Base-by-base conservation (phyloP, 768 basidiomycete genomes). In the Roridomyces roridus region DNA sequence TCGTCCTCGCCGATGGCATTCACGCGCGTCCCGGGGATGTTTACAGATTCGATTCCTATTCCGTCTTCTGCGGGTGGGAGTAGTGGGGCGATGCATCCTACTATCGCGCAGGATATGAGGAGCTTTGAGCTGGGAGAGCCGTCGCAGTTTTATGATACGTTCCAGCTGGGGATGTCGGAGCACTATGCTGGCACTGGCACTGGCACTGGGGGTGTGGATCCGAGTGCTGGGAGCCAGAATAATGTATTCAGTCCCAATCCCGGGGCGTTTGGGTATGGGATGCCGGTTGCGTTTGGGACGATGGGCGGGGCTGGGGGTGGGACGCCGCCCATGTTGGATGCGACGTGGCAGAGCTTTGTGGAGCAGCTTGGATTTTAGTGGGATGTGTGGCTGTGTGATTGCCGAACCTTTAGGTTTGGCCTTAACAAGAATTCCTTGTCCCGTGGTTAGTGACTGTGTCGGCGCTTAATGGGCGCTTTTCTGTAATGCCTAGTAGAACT, bases 291-390 rank as follows among this genome's bases (percentile, higher is more conserved):
- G 36, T 50, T 49, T 23, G 9, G 5, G 26, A 47, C 15, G 11
- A 18, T 57, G 56, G 35, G 53, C 35, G 17, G 47, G n/a, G n/a
- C n/a, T n/a, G n/a, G n/a, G n/a, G n/a, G n/a, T n/a, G n/a, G n/a
- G 47, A 29, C 68, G n/a, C 63, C 75, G 14, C 76, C 77, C 1
- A 74, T 77, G 26, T 62, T 88, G 50, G 85, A 89, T 65, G 72
- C 85, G 17, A 80, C 85, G 1, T 90, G 87, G 87, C 82, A 84
- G 66, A 81, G 77, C 57, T 85, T 90, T 40, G 82, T 87, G 40
- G 85, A 88, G 67, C 88, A 89, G 61, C 74, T 90, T 40, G 88
- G 88, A 9, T 80, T 79, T 61, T 77, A 54, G 36, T n/a, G n/a
- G n/a, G n/a, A n/a, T n/a, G n/a, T n/a, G n/a, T n/a, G n/a, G n/a